Evolutionary conservation across 306 rosid species (phyloP), one percentile per base, ranked within the genome.

Genomic region (Lupinus albus): DNA sequence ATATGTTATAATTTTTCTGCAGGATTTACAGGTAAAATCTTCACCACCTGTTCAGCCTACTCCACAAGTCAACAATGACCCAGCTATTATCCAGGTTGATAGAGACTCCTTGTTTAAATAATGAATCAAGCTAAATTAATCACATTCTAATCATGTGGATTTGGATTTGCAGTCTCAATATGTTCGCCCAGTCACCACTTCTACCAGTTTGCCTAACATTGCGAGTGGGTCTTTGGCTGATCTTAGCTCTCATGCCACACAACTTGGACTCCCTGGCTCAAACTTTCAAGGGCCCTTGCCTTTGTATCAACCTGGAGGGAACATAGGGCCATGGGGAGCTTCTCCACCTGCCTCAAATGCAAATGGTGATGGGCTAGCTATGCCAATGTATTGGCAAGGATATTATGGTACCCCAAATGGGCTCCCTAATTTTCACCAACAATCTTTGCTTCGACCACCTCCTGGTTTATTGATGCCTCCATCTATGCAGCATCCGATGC

Each of bases 301-400:
- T 72, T 80, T 89, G 65, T 89, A 86, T 83, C 98, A 92, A 69
- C 96, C 98, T 64, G 95, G 86, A 71, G 95, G 87, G 61, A 87
- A 67, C 80, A 60, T 86, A 49, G 96, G 89, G 10, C 73, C 95
- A 30, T 92, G 96, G 98, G 98, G 91, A 54, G 72, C 84, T 80
- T 69, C 95, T 36, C 85, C 91, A 20, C 74, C 89, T 56, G 84
- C 88, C 50, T 88, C 95, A 73, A 84, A 50, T 76, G 81, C 89
- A 76, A 89, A 82, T 82, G 89, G 86, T 65, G 83, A 85, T n/a
- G 92, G 89, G 50, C 89, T 92, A 73, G 83, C 92, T 11, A 67
- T 89, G 89, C 95, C 98, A 38, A 82, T 92, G 96, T 89, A 87
- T 76, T 92, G 95, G 96, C 98, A 85, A 83, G 98, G 98, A 80